A percentile compares a stretch with the other conserved stretches of the same genome.
These are phyloP conservation scores for Eucalyptus decipiens DNA, from an alignment of 345 rosid species.

Conservation along the genomic window DNA sequence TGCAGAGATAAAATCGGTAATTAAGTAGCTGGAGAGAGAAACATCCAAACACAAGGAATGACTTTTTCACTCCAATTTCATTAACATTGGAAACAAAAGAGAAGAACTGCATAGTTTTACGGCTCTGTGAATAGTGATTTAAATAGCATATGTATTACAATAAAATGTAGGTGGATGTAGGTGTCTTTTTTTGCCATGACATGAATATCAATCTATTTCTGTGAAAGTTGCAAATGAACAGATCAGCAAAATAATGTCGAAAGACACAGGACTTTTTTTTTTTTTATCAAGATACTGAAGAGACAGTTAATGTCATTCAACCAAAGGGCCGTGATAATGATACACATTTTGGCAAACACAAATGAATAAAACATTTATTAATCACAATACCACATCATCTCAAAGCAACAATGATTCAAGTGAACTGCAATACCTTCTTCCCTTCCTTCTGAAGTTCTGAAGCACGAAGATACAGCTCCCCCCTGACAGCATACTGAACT, in stretches of 20 bases:
- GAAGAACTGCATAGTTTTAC: not conserved
- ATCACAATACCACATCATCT: not conserved
- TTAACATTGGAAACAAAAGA: not conserved
- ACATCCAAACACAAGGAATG: not conserved
- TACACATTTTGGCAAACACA: not conserved
- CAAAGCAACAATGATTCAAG: not conserved
- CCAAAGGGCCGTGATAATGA: not conserved
- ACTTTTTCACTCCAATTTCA: not conserved
- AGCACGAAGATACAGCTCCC: conserved; percentile 97
- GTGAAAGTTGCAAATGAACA: not conserved
- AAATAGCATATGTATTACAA: not conserved
- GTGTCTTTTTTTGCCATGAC: not conserved
- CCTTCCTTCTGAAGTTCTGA: conserved; percentile 99
- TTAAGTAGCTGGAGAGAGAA: not conserved
- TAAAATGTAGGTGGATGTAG: not conserved
- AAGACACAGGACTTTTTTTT: not conserved
- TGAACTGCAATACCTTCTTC: conserved; percentile 48
- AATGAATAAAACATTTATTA: not conserved
- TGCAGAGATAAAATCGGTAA: conserved; percentile 10
- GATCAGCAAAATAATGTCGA: not conserved
- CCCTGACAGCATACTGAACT: conserved; percentile 92
- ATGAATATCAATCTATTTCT: not conserved
- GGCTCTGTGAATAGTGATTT: not conserved
- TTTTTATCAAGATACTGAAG: not conserved
- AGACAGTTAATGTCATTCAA: not conserved